Percentiles rank a stretch among this genome's conserved stretches.
Conservation (phyloP, 129 eudicot species). For the Pittosporum tobira region DNA sequence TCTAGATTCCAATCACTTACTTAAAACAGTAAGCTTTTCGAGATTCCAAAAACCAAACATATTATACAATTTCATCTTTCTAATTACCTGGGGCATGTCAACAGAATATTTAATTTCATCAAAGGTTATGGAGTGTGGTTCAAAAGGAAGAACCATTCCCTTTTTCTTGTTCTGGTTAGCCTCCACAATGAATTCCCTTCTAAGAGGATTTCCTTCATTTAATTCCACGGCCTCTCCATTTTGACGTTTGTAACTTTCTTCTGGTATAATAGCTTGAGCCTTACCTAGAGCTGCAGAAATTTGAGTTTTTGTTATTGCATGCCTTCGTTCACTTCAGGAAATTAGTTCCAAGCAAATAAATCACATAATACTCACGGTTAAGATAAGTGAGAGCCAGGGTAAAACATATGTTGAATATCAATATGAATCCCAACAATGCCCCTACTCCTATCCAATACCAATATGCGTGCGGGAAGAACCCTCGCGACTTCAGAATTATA, state of each 20-base stretch:
- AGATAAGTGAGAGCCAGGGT: slow-evolving; percentile 41
- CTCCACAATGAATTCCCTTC: slow-evolving; percentile 6
- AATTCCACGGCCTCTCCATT: slow-evolving; percentile 15
- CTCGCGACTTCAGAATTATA: slow-evolving; percentile 31
- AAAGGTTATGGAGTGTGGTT: slow-evolving; percentile 69
- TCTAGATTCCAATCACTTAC: neutral
- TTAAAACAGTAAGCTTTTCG: neutral
- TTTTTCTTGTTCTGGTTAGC: slow-evolving; percentile 26
- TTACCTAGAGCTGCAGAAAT: slow-evolving; percentile 46
- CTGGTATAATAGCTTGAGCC: slow-evolving; percentile 33
- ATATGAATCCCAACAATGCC: slow-evolving; percentile 47
- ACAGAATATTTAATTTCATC: slow-evolving; percentile 64
- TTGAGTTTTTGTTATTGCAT: neutral
- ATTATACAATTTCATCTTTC: neutral
- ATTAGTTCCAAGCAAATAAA: neutral
- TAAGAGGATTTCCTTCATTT: neutral
- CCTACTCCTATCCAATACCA: slow-evolving; percentile 79
- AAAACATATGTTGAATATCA: slow-evolving; percentile 41
- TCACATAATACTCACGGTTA: slow-evolving; percentile 40
- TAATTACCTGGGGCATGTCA: slow-evolving; percentile 78
- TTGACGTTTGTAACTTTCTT: slow-evolving; percentile 14
- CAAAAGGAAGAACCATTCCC: slow-evolving; percentile 94
- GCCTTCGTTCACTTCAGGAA: neutral
- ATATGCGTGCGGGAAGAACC: slow-evolving; percentile 40
- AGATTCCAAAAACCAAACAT: neutral